Percentiles rank a stretch among this genome's conserved stretches.
Evolutionary conservation across 148 eudicot species (phyloP).

Genomic region (Rhododendron mucronatum): DNA sequence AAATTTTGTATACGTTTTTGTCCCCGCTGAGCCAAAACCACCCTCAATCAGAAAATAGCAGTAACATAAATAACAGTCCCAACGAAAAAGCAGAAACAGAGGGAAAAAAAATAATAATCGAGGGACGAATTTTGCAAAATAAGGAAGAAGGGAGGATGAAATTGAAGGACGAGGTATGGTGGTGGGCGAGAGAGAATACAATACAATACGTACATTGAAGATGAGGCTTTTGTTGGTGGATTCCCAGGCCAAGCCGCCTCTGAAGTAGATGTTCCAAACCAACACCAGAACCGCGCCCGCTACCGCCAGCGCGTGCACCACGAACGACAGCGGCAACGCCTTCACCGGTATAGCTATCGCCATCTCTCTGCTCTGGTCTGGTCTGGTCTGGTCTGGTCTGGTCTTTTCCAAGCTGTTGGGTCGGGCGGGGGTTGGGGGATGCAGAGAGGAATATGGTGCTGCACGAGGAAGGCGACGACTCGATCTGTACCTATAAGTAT

Average conservation of each 20-base stretch:
- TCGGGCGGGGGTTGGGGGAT: too few relatives aligned
- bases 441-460: too few relatives aligned
- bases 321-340: constrained; percentile 45
- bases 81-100: background rate
- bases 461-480: background rate
- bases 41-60: too few relatives aligned
- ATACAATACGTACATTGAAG: constrained; percentile 47
- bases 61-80: background rate
- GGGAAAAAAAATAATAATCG: too few relatives aligned
- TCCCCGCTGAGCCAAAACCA: too few relatives aligned
- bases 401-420: background rate
- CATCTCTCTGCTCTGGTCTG: background rate
- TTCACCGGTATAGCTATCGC: constrained; percentile 36
- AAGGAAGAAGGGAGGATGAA: too few relatives aligned
- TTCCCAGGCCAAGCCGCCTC: constrained; percentile 89
- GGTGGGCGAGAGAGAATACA: too few relatives aligned
- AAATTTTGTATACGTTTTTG: too few relatives aligned
- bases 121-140: too few relatives aligned
- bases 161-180: too few relatives aligned
- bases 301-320: constrained; percentile 54
- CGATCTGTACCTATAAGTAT: background rate
- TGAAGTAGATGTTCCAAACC: constrained; percentile 59
- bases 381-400: too few relatives aligned
- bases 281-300: constrained; percentile 64
- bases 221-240: constrained; percentile 67